Conservation (phyloP, 768 basidiomycete genomes). For the Candolleomyces eurysporus region DNA sequence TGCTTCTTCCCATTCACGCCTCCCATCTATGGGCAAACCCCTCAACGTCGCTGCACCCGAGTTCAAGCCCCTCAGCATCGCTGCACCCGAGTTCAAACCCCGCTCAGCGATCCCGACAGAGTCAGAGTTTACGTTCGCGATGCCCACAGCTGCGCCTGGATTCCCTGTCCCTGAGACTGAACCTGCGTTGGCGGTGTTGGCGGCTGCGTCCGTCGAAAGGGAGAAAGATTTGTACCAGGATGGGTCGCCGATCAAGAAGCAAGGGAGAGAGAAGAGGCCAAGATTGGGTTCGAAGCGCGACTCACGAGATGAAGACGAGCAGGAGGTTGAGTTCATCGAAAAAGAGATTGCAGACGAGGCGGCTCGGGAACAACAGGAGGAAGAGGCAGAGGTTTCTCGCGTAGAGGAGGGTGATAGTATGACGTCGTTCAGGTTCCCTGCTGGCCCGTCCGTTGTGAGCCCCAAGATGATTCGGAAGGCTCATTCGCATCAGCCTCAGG, state of each 20-base stretch:
- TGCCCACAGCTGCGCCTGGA: constrained; percentile 33
- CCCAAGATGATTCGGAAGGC: constrained; percentile 36
- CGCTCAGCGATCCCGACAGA: constrained; percentile 19
- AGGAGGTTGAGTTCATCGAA: constrained; percentile 1
- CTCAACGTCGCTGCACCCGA: constrained; percentile 78
- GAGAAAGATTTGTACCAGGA: constrained; percentile 21
- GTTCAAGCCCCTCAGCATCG: constrained; percentile 60
- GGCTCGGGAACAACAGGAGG: not conserved
- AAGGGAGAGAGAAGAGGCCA: constrained; percentile 82
- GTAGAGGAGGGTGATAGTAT: constrained; percentile 62
- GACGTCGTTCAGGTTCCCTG: constrained; percentile 77
- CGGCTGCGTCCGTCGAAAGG: not conserved
- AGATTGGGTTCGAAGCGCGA: constrained; percentile 46
- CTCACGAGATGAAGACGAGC: not conserved
- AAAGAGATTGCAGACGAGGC: not conserved
- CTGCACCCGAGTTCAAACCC: constrained; percentile 82
- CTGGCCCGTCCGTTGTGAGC: constrained; percentile 37
- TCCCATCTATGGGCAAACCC: constrained; percentile 59
- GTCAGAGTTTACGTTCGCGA: constrained; percentile 63
- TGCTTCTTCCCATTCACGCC: constrained; percentile 31
- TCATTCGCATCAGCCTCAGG: constrained; percentile 19
- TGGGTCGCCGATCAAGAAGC: constrained; percentile 44
- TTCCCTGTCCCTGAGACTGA: constrained; percentile 28
- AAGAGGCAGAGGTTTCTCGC: constrained; percentile 14
- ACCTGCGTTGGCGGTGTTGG: constrained; percentile 14